Evolutionary conservation across 495 filamentous ascomycete genomes (phyloP).

Genomic region (Delitschia confertaspora): DNA sequence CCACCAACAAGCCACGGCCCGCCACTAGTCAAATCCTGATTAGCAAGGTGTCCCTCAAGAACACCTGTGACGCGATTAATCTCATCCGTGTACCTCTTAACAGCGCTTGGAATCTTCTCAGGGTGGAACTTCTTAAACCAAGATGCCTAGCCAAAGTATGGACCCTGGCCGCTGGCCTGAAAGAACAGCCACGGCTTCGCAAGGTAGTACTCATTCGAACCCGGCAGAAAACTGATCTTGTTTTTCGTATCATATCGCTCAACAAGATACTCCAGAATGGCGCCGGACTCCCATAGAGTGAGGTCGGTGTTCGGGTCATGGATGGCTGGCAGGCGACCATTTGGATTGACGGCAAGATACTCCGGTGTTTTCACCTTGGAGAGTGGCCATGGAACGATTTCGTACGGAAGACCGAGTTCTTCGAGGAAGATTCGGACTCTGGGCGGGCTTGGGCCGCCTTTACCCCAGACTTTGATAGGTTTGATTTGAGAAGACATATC

Average conservation of each 20-base stretch:
- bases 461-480: slow-evolving; percentile 4
- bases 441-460: background rate
- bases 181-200: slow-evolving; percentile 25
- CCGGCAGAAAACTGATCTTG: slow-evolving; percentile 11
- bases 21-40: slow-evolving; percentile 1
- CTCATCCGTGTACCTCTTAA: slow-evolving; percentile 18
- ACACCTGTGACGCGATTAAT: slow-evolving; percentile 12
- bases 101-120: slow-evolving; percentile 16
- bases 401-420: slow-evolving; percentile 27
- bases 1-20: slow-evolving; percentile 4
- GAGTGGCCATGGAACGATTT: slow-evolving; percentile 8
- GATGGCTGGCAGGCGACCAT: slow-evolving; percentile 35
- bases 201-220: slow-evolving; percentile 5
- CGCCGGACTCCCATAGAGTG: slow-evolving; percentile 27
- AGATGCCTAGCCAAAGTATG: slow-evolving; percentile 22
- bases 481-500: too few relatives aligned
- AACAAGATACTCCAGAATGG: slow-evolving; percentile 26
- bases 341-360: slow-evolving; percentile 33
- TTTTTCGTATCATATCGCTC: slow-evolving; percentile 22
- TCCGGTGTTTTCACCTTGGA: slow-evolving; percentile 15
- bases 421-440: slow-evolving; percentile 20
- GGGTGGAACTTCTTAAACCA: slow-evolving; percentile 21
- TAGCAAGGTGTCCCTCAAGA: slow-evolving; percentile 12
- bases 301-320: slow-evolving; percentile 25
- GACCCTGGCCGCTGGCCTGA: slow-evolving; percentile 21